Percentiles rank a stretch among this genome's conserved stretches.
These are phyloP conservation scores for Nothophytophthora sp. DNA, from an alignment of 352 stramenopile species.

Conservation along the genomic window DNA sequence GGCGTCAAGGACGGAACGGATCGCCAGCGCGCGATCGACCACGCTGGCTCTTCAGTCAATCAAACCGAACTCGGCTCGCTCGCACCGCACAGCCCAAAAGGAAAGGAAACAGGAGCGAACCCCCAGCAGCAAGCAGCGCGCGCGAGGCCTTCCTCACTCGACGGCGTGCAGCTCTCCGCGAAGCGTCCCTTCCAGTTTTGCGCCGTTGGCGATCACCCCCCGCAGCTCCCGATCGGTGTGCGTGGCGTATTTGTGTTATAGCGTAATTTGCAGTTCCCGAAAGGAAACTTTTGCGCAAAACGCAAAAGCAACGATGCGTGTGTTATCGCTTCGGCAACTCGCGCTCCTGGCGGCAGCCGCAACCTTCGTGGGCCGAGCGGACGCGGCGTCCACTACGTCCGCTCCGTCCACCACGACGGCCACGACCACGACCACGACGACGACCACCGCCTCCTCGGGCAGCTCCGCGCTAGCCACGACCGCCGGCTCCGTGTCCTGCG, in stretches of 20 bases:
- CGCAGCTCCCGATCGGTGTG: too few relatives aligned
- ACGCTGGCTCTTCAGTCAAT: too few relatives aligned
- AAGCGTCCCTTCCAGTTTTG: background rate
- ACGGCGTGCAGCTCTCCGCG: too few relatives aligned
- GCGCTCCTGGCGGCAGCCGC: constrained; percentile 9
- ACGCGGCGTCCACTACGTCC: constrained; percentile 4
- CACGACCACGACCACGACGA: constrained; percentile 37
- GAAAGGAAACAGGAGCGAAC: too few relatives aligned
- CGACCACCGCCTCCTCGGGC: constrained; percentile 41
- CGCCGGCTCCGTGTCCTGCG: constrained; percentile 34
- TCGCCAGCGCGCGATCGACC: too few relatives aligned
- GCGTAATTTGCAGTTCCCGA: too few relatives aligned
- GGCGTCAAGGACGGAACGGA: too few relatives aligned
- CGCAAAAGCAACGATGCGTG: constrained; percentile 1
- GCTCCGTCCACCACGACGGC: constrained; percentile 21
- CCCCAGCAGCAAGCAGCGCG: background rate
- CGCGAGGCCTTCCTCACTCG: background rate
- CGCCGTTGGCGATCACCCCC: too few relatives aligned
- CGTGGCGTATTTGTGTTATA: too few relatives aligned
- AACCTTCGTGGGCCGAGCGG: constrained; percentile 9
- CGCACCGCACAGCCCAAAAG: background rate
- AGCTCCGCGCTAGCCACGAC: constrained; percentile 15
- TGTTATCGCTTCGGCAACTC: background rate
- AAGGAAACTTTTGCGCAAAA: too few relatives aligned
- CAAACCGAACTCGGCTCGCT: too few relatives aligned